phyloP scores from a whole-genome alignment of 2,329 filamentous ascomycete species.

The Tympanopsis confertula region DNA sequence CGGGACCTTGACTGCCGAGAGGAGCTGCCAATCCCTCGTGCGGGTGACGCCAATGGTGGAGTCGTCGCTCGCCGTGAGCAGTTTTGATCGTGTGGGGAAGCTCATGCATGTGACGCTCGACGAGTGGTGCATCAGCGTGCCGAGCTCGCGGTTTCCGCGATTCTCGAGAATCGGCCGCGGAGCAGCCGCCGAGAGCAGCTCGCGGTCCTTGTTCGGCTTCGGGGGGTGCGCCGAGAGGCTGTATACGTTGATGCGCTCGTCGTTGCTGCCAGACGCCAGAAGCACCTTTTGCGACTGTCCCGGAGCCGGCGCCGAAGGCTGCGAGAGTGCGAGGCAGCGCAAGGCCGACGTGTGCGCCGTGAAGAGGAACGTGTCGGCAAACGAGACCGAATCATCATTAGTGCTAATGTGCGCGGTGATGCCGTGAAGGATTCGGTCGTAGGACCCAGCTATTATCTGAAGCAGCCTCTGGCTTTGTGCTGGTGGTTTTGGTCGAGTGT shows the following conservation, averaged over 20 bases:
- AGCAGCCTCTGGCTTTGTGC: background rate
- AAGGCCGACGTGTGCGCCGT: conserved; percentile 85
- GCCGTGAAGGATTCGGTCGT: conserved; percentile 52
- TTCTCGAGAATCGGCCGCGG: conserved; percentile 72
- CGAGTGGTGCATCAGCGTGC: conserved; percentile 75
- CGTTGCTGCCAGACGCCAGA: conserved; percentile 80
- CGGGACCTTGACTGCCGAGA: conserved; percentile 81
- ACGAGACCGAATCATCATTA: conserved; percentile 34
- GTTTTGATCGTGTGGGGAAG: conserved; percentile 78
- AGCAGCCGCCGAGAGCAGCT: conserved; percentile 53
- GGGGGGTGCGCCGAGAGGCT: conserved; percentile 65
- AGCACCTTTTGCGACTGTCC: conserved; percentile 68
- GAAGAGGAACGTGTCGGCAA: conserved; percentile 91
- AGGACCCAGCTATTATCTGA: conserved; percentile 53
- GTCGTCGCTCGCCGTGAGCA: conserved; percentile 81
- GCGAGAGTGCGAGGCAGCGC: conserved; percentile 77
- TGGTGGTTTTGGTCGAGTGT: background rate
- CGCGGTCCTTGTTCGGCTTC: conserved; percentile 39
- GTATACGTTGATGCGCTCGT: conserved; percentile 92
- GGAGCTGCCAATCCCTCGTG: conserved; percentile 77
- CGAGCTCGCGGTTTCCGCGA: conserved; percentile 75
- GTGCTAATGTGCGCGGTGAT: conserved; percentile 40
- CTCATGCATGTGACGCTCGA: conserved; percentile 68
- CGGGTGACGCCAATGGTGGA: conserved; percentile 80
- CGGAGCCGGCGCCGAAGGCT: conserved; percentile 43